A percentile compares a stretch with the other conserved stretches of the same genome.
Evolutionary conservation across 345 rosid species (phyloP).

Genomic region (Bruguiera parviflora): DNA sequence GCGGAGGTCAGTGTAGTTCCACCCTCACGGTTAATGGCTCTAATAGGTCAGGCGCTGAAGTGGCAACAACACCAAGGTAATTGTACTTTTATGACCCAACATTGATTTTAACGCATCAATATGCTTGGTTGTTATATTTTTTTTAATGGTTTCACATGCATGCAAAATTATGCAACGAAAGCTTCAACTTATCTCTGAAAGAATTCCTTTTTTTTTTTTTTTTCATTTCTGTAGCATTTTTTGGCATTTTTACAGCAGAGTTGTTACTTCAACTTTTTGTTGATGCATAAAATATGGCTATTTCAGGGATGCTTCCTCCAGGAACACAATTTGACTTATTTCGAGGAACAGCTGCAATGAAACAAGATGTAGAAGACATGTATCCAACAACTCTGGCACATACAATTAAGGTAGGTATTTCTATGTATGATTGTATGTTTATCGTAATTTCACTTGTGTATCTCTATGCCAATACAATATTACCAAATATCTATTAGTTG

Average conservation of each 20-base stretch:
- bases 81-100: conserved; percentile 1
- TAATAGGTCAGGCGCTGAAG: conserved; percentile 92
- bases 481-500: no score
- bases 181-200: no score
- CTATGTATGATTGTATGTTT: not conserved
- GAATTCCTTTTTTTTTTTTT: no score
- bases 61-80: conserved; percentile 99
- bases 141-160: not conserved
- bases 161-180: not conserved
- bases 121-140: not conserved
- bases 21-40: conserved; percentile 96
- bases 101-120: no score
- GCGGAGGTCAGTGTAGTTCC: conserved; percentile 94
- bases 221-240: no score
- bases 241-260: no score
- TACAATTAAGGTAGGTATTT: conserved; percentile 64
- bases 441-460: not conserved
- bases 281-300: not conserved
- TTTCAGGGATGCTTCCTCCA: conserved; percentile 86
- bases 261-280: no score
- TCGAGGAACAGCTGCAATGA: conserved; percentile 98
- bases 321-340: conserved; percentile 98
- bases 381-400: conserved; percentile 73
- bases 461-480: no score
- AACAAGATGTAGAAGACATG: conserved; percentile 92